These are phyloP conservation scores for Dissophora ornata DNA, from an alignment of 192 early-diverging fungal genomes.

Conservation along the genomic window DNA sequence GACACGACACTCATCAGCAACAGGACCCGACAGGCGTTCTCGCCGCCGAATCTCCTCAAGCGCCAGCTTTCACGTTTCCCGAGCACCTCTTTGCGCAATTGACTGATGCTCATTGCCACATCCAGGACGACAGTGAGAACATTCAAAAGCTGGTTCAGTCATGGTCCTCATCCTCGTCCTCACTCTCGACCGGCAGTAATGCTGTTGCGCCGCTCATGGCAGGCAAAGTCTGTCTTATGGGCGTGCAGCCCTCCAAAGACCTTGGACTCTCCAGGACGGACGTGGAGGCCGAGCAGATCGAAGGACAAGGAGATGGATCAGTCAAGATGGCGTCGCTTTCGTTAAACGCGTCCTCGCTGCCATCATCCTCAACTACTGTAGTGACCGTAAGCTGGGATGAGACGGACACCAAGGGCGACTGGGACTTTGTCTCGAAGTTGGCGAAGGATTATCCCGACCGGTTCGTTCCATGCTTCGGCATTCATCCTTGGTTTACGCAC, in stretches of 20 bases:
- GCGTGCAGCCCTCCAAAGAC: slow-evolving; percentile 51
- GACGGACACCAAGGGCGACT: slow-evolving; percentile 51
- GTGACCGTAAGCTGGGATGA: slow-evolving; percentile 45
- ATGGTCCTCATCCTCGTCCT: slow-evolving; percentile 15
- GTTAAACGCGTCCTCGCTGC: not conserved
- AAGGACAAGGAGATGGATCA: not conserved
- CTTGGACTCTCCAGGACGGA: slow-evolving; percentile 14
- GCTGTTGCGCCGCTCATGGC: slow-evolving; percentile 13
- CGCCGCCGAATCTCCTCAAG: not conserved
- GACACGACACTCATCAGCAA: slow-evolving; percentile 3
- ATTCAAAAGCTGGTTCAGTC: slow-evolving; percentile 33
- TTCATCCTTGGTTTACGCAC: slow-evolving; percentile 48
- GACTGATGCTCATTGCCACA: slow-evolving; percentile 57
- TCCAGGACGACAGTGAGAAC: slow-evolving; percentile 54
- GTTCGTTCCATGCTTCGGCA: slow-evolving; percentile 58
- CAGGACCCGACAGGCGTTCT: not conserved
- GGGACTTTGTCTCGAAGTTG: slow-evolving; percentile 54
- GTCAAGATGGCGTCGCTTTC: slow-evolving; percentile 13
- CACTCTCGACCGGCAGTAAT: not conserved
- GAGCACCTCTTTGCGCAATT: slow-evolving; percentile 17
- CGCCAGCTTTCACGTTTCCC: slow-evolving; percentile 19
- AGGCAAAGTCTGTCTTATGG: slow-evolving; percentile 53
- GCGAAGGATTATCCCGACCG: slow-evolving; percentile 35
- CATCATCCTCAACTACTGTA: slow-evolving; percentile 16
- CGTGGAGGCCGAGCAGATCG: not conserved